Percentiles rank a stretch among this genome's conserved stretches.
phyloP scores from a whole-genome alignment of 75 land plant species.

The Adiantum capillusveneris region DNA sequence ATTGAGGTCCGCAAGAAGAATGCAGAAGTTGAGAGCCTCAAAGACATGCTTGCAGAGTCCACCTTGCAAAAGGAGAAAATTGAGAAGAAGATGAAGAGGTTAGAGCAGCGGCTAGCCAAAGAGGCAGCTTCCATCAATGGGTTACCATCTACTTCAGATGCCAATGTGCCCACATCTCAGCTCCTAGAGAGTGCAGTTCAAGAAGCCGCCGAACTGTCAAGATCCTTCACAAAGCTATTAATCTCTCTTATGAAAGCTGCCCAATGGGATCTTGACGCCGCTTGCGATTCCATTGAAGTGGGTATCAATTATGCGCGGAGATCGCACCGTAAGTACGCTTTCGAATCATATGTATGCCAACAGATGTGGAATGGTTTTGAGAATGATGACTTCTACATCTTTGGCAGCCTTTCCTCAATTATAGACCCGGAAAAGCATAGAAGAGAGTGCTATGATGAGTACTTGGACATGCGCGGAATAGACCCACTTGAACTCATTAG shows the following conservation, averaged over 20 bases:
- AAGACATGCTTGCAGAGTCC: conserved; percentile 10
- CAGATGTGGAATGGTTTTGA: conserved; percentile 56
- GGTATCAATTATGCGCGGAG: conserved; percentile 42
- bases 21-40: conserved; percentile 27
- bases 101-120: conserved; percentile 13
- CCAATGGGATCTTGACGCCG: conserved; percentile 64
- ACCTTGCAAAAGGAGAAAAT: conserved; percentile 17
- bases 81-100: conserved; percentile 9
- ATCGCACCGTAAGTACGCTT: conserved; percentile 40
- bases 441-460: conserved; percentile 25
- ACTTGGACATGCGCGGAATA: conserved; percentile 15
- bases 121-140: conserved; percentile 3
- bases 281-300: conserved; percentile 48
- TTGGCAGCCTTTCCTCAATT: conserved; percentile 17
- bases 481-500: conserved; percentile 36
- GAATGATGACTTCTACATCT: conserved; percentile 37
- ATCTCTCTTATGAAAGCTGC: conserved; percentile 49
- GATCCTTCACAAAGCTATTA: conserved; percentile 39
- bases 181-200: conserved; percentile 21
- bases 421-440: conserved; percentile 8
- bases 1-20: conserved; percentile 49
- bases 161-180: background rate
- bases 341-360: conserved; percentile 57
- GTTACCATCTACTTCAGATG: conserved; percentile 6
- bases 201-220: conserved; percentile 28